Base-by-base conservation (phyloP, 2,329 filamentous ascomycete genomes). In the Raffaelea deltoideospora region DNA sequence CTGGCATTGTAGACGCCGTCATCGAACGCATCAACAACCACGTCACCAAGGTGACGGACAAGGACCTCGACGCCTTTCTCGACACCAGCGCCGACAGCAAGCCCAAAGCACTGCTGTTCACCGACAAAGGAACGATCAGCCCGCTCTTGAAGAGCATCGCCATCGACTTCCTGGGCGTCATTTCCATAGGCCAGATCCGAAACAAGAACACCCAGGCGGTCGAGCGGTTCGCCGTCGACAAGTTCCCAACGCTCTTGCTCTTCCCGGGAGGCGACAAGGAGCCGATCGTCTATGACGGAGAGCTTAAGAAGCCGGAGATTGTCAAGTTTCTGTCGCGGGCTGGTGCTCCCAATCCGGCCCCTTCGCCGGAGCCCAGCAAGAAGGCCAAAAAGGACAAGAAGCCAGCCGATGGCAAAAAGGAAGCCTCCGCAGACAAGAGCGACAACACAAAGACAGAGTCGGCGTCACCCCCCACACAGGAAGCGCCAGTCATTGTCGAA, bases 1-100 rank as follows among this genome's bases (percentile, higher is more conserved):
- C 85, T 51, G 83, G 63, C 38, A 96, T 98, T 43, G 78, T 86
- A 26, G 83, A 94, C 37, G 77, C 82, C 7, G 80, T 96, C 36
- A 72, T 82, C 35, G 75, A 82, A 48, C 84, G 80, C 58, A 94
- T 98, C 48, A 86, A 84, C 47, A 96, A 96, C 60, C 78, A 90
- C 50, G 88, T 98, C 31, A 79, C 79, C 53, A 72, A 74, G 43
- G 63, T 95, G 33, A 76, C 77, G 14, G 85, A 93, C 56, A 83
- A 82, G 57, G 79, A 82, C 32, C 51, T 93, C 27, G 77, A 85
- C 39, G 61, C 62, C 11, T 98, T 88, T 70, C 57, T 95, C 34
- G 60, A 62, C 10, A 67, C 71, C 40, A 68, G 72, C 31, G 77
- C 76, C 41, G 72, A 80, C 72, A 84, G 6, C 10, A 71, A 67